Evolutionary conservation across 768 basidiomycete species (phyloP).

Genomic region (Lactarius pseudohatsudake): DNA sequence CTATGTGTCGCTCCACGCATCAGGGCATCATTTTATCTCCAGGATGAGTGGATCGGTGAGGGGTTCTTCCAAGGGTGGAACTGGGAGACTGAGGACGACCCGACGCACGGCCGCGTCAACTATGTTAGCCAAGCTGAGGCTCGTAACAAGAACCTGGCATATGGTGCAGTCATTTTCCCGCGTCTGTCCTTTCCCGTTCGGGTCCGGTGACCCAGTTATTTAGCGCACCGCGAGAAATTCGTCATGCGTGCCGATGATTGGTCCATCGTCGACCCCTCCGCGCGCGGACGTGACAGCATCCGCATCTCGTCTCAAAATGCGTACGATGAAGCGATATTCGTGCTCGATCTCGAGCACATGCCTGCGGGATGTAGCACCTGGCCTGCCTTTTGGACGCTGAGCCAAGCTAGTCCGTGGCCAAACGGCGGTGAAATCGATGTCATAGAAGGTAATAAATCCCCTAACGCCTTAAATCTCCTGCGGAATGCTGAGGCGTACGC

Average conservation of each 20-base stretch:
- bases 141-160: conserved; percentile 44
- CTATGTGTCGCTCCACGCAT: conserved; percentile 10
- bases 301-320: conserved; percentile 49
- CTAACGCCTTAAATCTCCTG: too few species aligned
- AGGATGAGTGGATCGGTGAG: conserved; percentile 34
- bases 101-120: conserved; percentile 62
- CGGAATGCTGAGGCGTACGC: neutral
- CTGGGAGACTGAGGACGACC: conserved; percentile 54
- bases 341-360: conserved; percentile 60
- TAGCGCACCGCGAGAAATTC: conserved; percentile 46
- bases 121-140: conserved; percentile 51
- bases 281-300: conserved; percentile 56
- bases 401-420: conserved; percentile 55
- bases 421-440: conserved; percentile 59
- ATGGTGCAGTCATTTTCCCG: conserved; percentile 37
- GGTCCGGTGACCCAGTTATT: neutral
- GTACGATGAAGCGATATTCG: conserved; percentile 47
- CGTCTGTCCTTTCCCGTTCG: neutral
- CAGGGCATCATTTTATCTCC: conserved; percentile 17
- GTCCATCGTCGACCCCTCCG: conserved; percentile 38
- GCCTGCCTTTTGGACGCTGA: conserved; percentile 66
- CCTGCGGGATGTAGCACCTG: conserved; percentile 59
- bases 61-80: conserved; percentile 49
- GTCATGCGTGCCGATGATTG: conserved; percentile 56
- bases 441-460: conserved; percentile 48